Percentiles rank a stretch among this genome's conserved stretches.
phyloP scores from a whole-genome alignment of 2,329 filamentous ascomycete species.

The Pyricularia grisea region DNA sequence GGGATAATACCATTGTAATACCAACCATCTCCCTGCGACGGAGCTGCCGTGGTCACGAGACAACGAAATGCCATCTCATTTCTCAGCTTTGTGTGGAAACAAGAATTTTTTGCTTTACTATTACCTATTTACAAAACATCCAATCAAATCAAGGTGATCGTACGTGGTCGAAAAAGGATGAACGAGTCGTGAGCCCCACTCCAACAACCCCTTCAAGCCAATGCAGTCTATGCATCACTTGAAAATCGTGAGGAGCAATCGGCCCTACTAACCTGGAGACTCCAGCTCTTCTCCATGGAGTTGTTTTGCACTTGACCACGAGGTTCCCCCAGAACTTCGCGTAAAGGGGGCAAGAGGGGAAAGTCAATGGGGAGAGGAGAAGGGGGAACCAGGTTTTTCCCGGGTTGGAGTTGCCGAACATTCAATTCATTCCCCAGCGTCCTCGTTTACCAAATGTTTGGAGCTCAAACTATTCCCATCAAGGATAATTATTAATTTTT shows the following conservation, averaged over 20 bases:
- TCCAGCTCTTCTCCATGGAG: neutral
- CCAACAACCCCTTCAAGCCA: neutral
- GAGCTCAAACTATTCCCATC: neutral
- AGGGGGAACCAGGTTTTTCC: neutral
- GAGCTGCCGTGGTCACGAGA: neutral
- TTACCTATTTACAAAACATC: neutral
- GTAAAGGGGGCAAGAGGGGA: neutral
- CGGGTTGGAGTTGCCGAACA: neutral
- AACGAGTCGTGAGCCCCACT: neutral
- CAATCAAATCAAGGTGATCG: neutral
- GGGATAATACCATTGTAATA: neutral
- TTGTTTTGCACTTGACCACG: neutral
- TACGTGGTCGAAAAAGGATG: neutral
- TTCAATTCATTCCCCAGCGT: neutral
- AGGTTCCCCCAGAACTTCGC: neutral
- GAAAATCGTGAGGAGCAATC: neutral
- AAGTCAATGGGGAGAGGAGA: neutral
- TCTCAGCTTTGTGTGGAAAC: neutral
- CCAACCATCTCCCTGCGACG: neutral
- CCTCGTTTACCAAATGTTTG: neutral
- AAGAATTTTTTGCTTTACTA: neutral
- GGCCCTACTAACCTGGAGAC: neutral
- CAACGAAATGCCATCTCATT: neutral
- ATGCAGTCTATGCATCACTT: neutral
- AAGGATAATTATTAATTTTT: neutral